Percentiles rank a stretch among this genome's conserved stretches.
Conservation (phyloP, 179 eudicot species). For the Nepenthes alata region DNA sequence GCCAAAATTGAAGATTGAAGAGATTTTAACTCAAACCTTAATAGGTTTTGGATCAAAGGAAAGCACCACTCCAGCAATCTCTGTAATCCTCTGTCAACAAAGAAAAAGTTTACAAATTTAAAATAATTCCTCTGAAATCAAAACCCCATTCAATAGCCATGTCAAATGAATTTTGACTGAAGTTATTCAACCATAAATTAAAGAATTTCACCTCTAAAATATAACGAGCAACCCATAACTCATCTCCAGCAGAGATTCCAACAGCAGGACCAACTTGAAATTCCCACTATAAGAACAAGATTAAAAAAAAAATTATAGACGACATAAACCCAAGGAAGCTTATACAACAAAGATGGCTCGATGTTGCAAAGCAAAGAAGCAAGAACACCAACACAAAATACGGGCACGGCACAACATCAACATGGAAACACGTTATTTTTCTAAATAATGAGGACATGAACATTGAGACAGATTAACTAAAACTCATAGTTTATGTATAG, state of each 20-base stretch:
- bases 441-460: no score
- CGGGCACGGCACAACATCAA: no score
- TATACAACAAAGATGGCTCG: background rate
- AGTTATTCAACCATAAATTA: no score
- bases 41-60: constrained; percentile 61
- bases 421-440: no score
- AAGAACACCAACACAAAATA: no score
- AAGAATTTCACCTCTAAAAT: constrained; percentile 41
- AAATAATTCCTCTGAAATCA: background rate
- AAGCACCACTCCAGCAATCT: constrained; percentile 41
- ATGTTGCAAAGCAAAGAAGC: background rate
- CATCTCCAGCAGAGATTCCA: constrained; percentile 58
- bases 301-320: background rate
- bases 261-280: constrained; percentile 60
- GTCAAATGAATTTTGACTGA: background rate
- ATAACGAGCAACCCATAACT: constrained; percentile 63
- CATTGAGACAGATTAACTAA: no score
- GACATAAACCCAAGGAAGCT: background rate
- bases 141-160: background rate
- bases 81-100: constrained; percentile 45
- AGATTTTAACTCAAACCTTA: constrained; percentile 16
- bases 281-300: constrained; percentile 34
- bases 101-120: background rate
- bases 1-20: constrained; percentile 4
- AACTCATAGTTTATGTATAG: no score